These are phyloP conservation scores for Tricholoma furcatifolium DNA, from an alignment of 768 basidiomycete species.

Conservation along the genomic window DNA sequence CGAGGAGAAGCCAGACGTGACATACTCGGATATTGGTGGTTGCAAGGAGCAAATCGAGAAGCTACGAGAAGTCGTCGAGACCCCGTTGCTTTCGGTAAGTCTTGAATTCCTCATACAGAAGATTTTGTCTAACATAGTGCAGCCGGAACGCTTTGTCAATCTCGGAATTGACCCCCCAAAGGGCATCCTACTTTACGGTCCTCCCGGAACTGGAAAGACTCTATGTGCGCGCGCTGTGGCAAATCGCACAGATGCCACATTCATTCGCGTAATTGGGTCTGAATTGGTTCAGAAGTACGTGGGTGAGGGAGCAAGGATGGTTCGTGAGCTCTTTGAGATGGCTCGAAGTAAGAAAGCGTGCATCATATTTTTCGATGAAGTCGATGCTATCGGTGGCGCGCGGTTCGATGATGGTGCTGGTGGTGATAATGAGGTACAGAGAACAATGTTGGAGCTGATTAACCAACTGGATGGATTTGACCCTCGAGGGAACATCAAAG, in stretches of 20 bases:
- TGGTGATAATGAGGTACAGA: constrained; percentile 97
- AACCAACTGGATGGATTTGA: constrained; percentile 99
- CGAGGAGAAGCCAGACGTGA: constrained; percentile 97
- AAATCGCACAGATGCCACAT: constrained; percentile 97
- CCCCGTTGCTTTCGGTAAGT: constrained; percentile 87
- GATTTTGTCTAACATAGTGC: constrained; percentile 6
- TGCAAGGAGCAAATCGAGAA: constrained; percentile 99
- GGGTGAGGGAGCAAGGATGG: constrained; percentile 98
- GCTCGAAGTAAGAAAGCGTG: constrained; percentile 98
- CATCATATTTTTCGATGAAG: constrained; percentile 99
- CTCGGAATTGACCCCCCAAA: constrained; percentile 99
- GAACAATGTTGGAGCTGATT: constrained; percentile 99
- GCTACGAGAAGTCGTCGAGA: constrained; percentile 96
- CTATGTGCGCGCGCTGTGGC: constrained; percentile 98
- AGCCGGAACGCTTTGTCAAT: constrained; percentile 99
- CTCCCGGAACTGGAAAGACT: constrained; percentile 98
- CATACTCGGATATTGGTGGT: constrained; percentile 96
- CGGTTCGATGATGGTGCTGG: constrained; percentile 98
- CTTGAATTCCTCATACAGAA: constrained; percentile 12
- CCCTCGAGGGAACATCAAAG: constrained; percentile 98
- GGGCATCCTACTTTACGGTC: constrained; percentile 93
- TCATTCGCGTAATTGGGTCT: constrained; percentile 98
- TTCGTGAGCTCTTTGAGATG: constrained; percentile 98
- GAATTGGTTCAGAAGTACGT: constrained; percentile 99
- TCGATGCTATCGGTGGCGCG: constrained; percentile 97